Evolutionary conservation across 495 filamentous ascomycete species (phyloP).

Genomic region (Thozetella sp.): DNA sequence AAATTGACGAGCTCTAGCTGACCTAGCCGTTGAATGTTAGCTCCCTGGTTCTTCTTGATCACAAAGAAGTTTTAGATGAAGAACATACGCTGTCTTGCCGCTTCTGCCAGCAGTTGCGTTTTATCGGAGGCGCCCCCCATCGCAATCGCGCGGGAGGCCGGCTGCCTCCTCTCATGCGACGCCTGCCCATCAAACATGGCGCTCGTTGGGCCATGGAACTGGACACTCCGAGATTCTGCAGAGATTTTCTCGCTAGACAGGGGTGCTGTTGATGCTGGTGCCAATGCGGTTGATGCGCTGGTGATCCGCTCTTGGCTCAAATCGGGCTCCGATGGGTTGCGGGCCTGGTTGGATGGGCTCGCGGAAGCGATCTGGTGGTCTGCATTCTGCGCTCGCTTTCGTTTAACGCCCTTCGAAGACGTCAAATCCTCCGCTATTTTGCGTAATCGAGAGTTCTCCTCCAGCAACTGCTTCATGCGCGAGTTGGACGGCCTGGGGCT

Average conservation of each 20-base stretch:
- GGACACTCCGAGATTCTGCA: not conserved
- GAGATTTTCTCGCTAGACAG: not conserved
- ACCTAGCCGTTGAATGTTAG: not conserved
- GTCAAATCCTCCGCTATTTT: not conserved
- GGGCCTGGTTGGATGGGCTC: not conserved
- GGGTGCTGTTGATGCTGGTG: not conserved
- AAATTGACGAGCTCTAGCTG: constrained; percentile 2
- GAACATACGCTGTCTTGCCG: not conserved
- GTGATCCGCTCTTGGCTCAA: not conserved
- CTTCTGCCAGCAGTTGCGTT: not conserved
- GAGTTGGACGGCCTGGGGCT: not conserved
- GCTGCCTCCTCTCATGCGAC: not conserved
- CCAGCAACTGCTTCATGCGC: not conserved
- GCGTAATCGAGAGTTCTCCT: not conserved
- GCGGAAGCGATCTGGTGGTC: not conserved
- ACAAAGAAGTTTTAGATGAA: not conserved
- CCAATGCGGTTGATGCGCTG: not conserved
- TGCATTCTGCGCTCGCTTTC: not conserved
- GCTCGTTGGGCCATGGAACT: constrained; percentile 2
- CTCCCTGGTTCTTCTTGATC: not conserved
- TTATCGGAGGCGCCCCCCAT: not conserved
- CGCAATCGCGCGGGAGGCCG: not conserved
- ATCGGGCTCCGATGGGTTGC: not conserved
- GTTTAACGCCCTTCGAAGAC: not conserved
- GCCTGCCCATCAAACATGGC: not conserved